Evolutionary conservation across 163 green algal species (phyloP).

Genomic region (Chlamydomonas reinhardtii): DNA sequence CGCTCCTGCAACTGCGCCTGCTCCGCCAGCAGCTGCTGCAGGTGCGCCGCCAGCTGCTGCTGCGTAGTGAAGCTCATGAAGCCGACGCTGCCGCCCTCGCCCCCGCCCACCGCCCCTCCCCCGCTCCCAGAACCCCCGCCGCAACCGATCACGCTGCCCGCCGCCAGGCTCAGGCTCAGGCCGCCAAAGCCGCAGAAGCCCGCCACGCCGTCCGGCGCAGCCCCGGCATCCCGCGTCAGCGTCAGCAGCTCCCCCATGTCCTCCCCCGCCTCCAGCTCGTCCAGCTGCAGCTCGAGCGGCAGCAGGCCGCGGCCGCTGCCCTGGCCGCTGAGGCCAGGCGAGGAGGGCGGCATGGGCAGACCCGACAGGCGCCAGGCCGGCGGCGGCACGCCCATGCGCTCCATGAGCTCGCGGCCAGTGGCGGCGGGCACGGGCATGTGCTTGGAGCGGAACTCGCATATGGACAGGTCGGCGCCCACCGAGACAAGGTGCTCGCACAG

Average conservation of each 20-base stretch:
- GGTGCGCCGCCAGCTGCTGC: too few relatives aligned
- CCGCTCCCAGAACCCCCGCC: too few relatives aligned
- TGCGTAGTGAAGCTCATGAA: too few relatives aligned
- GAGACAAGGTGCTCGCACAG: conserved; percentile 49
- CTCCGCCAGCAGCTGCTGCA: too few relatives aligned
- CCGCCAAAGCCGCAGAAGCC: too few relatives aligned
- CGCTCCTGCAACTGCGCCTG: too few relatives aligned
- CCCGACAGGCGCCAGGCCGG: conserved; percentile 23
- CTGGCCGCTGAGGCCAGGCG: neutral
- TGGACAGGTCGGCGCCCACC: conserved; percentile 43
- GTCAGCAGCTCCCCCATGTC: neutral
- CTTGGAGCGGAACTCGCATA: conserved; percentile 39
- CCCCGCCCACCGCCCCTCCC: too few relatives aligned
- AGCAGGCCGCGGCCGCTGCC: neutral
- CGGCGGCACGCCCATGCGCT: conserved; percentile 45
- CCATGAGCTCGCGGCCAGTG: conserved; percentile 46
- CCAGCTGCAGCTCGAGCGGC: neutral
- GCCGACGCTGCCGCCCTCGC: too few relatives aligned
- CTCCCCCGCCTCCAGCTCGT: neutral
- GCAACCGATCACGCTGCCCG: too few relatives aligned
- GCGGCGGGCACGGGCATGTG: conserved; percentile 41
- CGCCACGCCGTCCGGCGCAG: too few relatives aligned
- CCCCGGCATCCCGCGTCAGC: too few relatives aligned
- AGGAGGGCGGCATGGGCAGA: neutral
- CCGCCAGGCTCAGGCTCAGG: too few relatives aligned